Conservation (phyloP, 2,329 filamentous ascomycete genomes). For the Arthrobotrys pseudoclavata region DNA sequence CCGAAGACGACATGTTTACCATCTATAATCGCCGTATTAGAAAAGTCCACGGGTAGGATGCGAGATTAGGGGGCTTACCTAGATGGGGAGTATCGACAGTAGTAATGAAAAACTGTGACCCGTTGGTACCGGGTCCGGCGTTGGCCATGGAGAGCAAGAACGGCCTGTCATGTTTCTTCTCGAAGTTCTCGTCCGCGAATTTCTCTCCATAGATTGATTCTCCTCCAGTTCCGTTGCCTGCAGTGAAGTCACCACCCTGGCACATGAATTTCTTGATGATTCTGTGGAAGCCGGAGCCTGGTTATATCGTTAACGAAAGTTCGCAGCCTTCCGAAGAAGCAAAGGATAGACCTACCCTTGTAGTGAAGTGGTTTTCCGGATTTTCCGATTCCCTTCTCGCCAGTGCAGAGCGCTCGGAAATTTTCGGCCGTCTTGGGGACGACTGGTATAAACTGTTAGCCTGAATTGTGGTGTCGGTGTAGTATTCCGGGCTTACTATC, state of each 20-base stretch:
- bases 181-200: constrained; percentile 93
- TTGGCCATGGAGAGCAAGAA: constrained; percentile 96
- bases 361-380: constrained; percentile 88
- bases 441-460: constrained; percentile 75
- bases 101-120: constrained; percentile 97
- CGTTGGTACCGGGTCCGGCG: constrained; percentile 93
- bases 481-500: constrained; percentile 66
- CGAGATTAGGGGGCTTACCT: not conserved
- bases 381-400: constrained; percentile 89
- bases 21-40: constrained; percentile 71
- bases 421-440: constrained; percentile 97
- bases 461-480: not conserved
- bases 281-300: constrained; percentile 96
- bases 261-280: constrained; percentile 99
- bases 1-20: constrained; percentile 98
- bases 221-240: constrained; percentile 86
- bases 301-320: constrained; percentile 85
- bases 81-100: constrained; percentile 70
- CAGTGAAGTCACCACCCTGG: constrained; percentile 82
- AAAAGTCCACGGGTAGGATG: not conserved
- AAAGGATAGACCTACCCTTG: constrained; percentile 72
- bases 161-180: constrained; percentile 90
- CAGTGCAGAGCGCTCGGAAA: constrained; percentile 93
- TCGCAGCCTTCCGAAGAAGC: constrained; percentile 16
- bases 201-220: constrained; percentile 91